Base-by-base conservation (phyloP, 2,329 filamentous ascomycete genomes). In the Trichoderma citrinoviride region DNA sequence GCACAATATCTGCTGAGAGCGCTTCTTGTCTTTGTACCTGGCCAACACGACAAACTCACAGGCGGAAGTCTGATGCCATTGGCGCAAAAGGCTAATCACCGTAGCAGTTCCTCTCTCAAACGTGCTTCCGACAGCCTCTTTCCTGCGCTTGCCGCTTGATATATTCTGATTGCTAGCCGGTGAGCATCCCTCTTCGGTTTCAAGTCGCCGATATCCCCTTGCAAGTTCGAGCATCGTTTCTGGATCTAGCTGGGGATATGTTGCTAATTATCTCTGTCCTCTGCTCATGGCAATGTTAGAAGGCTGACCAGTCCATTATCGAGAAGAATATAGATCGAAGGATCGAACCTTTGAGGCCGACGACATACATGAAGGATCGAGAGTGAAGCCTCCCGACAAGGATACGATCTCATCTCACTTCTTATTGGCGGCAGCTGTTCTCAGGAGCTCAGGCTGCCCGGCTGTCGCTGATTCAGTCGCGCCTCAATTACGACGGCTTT, bases 341-440 rank as follows among this genome's bases (percentile, higher is more conserved):
- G 49, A 46, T 61, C 40, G 2, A 46, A 17, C 14, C 37, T 17
- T 47, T 46, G 37, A 33, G 14, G 25, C 49, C 49, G 49, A 61
- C 58, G n/a, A 53, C 49, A 44, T 53, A 61, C 58, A 54, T 46
- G 49, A 61, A 61, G 58, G 47, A 61, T 61, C 25, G n/a, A 23
- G n/a, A 44, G 10, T 27, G 23, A 44, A 17, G 7, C 8, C 15
- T 27, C 12, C 21, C 41, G 19, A 33, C 40, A 15, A 53, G 25
- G 23, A 53, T 58, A 52, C 44, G 25, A 52, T 21, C 37, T 29
- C 17, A 60, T 37, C 33, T 33, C 21, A 17, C 27, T 46, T 44
- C 19, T 15, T 29, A 17, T 54, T 43, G 12, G 54, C 29, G 21
- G 40, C 52, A 15, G 29, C 33, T 5, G 46, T 23, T 19, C 27